Conservation (phyloP, 1,284 basidiomycete genomes). For the Heterobasidion irregulare region DNA sequence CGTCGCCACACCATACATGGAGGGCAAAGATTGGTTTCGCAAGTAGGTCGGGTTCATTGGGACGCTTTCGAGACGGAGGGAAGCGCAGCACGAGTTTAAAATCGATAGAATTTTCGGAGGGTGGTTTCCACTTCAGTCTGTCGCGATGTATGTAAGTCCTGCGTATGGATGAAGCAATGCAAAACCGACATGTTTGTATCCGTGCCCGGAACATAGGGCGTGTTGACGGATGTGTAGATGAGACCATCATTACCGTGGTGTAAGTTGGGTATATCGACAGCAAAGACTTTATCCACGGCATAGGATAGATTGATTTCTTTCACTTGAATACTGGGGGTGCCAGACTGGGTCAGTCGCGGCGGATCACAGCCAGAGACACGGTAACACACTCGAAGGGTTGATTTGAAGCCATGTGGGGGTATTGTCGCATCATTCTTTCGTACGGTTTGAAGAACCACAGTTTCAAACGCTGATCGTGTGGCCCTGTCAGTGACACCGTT, state of each 20-base stretch:
- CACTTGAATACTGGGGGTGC: slow-evolving; percentile 59
- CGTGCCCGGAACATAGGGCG: slow-evolving; percentile 84
- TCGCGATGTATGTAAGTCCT: slow-evolving; percentile 1
- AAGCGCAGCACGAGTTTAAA: slow-evolving; percentile 94
- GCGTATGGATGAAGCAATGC: not conserved
- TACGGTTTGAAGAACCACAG: slow-evolving; percentile 83
- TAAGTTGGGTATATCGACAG: slow-evolving; percentile 77
- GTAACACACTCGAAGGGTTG: slow-evolving; percentile 78
- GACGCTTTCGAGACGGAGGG: slow-evolving; percentile 53
- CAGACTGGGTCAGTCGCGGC: slow-evolving; percentile 4
- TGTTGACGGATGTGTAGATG: slow-evolving; percentile 90
- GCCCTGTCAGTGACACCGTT: slow-evolving; percentile 6
- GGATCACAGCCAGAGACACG: not conserved
- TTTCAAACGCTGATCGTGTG: slow-evolving; percentile 58
- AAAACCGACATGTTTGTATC: slow-evolving; percentile 80
- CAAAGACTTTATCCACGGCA: slow-evolving; percentile 79
- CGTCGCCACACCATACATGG: slow-evolving; percentile 70
- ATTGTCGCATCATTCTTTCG: slow-evolving; percentile 57
- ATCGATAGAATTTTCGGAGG: slow-evolving; percentile 96
- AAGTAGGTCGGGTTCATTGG: slow-evolving; percentile 64
- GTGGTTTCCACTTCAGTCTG: slow-evolving; percentile 98
- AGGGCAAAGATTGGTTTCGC: slow-evolving; percentile 87
- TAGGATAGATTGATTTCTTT: slow-evolving; percentile 92
- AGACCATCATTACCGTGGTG: slow-evolving; percentile 95
- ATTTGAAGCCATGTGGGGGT: slow-evolving; percentile 53